Conservation (phyloP, 305 asterid species). For the Fraxinus ornus region DNA sequence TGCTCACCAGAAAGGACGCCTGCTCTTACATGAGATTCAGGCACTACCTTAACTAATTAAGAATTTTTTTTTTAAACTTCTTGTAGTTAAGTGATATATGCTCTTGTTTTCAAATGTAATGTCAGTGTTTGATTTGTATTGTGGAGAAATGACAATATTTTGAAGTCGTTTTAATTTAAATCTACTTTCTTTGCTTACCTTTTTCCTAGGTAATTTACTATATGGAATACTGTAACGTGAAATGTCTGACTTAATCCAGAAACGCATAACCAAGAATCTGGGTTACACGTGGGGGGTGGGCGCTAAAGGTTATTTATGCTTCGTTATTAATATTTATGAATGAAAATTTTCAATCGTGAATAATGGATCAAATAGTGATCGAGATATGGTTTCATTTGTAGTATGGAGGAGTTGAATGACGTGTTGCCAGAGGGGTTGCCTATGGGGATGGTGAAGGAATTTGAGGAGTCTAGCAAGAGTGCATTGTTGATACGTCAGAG, state of each 20-base stretch:
- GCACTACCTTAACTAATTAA: constrained; percentile 24
- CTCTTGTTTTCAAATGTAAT: not conserved
- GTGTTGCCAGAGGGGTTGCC: constrained; percentile 85
- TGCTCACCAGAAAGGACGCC: constrained; percentile 50
- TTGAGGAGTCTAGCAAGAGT: constrained; percentile 73
- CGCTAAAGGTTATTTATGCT: not conserved
- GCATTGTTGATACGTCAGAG: constrained; percentile 75
- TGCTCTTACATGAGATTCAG: constrained; percentile 73
- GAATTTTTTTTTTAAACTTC: not conserved
- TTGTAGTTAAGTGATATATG: not conserved
- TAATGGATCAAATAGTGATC: constrained; percentile 17
- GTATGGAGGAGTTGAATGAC: constrained; percentile 60
- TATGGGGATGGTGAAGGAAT: constrained; percentile 79
- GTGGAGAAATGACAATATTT: not conserved
- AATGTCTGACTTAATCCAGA: not conserved
- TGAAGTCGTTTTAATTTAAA: not conserved
- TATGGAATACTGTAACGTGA: not conserved
- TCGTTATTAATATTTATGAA: not conserved
- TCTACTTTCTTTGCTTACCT: not conserved
- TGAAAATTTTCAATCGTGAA: not conserved
- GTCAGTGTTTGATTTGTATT: not conserved
- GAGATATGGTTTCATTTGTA: constrained; percentile 29
- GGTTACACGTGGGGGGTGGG: too few species aligned
- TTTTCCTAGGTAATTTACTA: not conserved
- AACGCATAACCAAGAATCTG: too few species aligned